Conservation (phyloP, 352 stramenopile species). For the Globisporangium acanthophoron region DNA sequence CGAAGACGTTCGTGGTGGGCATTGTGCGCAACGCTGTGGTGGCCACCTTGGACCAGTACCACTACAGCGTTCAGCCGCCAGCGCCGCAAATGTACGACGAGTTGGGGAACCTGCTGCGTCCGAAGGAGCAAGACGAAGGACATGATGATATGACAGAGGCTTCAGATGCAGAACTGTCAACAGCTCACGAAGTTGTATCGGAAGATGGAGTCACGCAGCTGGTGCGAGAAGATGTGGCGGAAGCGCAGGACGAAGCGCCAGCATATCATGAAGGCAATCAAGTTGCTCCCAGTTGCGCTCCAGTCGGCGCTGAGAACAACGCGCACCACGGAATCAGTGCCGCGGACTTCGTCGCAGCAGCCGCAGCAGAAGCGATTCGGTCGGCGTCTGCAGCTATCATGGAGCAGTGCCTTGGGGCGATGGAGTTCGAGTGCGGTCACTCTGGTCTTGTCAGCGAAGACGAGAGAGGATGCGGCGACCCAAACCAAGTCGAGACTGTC, state of each 20-base stretch:
- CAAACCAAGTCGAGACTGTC: not conserved
- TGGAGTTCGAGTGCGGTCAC: not conserved
- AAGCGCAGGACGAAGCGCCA: too few relatives aligned
- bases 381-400: not conserved
- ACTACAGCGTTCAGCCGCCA: not conserved
- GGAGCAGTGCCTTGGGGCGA: not conserved
- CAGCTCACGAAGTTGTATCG: too few relatives aligned
- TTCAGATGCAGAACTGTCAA: not conserved
- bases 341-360: constrained; percentile 1
- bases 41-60: not conserved
- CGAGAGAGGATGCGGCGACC: not conserved
- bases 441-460: not conserved
- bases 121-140: not conserved
- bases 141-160: not conserved
- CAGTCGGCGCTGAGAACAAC: too few relatives aligned
- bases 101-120: not conserved
- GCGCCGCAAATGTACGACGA: not conserved
- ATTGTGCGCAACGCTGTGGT: not conserved
- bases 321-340: not conserved
- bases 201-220: not conserved
- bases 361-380: constrained; percentile 5
- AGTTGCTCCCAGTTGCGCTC: too few relatives aligned
- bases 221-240: not conserved
- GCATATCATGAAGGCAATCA: too few relatives aligned
- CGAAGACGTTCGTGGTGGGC: constrained; percentile 8